Percentiles rank a stretch among this genome's conserved stretches.
Evolutionary conservation across 306 rosid species (phyloP).

Genomic region (Fagus crenata): DNA sequence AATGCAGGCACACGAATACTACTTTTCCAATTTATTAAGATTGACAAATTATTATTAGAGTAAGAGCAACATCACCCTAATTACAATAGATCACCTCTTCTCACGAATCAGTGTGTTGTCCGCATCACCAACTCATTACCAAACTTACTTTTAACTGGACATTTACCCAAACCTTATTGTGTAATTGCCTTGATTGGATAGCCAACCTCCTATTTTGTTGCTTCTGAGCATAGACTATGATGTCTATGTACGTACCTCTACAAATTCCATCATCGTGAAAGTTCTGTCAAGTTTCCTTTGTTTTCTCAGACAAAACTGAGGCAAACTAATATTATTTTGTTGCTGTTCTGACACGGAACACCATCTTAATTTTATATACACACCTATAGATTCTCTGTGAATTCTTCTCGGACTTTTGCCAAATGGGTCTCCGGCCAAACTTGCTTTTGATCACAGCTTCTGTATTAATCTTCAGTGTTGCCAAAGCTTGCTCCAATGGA

Average conservation of each 20-base stretch:
- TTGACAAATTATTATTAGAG: too few species aligned
- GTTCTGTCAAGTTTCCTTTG: constrained; percentile 17
- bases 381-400: background rate
- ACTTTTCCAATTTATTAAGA: too few species aligned
- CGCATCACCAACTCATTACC: background rate
- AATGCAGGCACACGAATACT: too few species aligned
- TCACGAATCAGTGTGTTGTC: too few species aligned
- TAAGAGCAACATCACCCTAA: too few species aligned
- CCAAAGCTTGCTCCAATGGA: constrained; percentile 58
- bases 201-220: background rate
- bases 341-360: background rate
- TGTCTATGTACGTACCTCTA: background rate
- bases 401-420: background rate
- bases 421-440: constrained; percentile 41
- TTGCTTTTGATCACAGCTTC: constrained; percentile 31
- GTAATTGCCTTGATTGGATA: background rate
- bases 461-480: constrained; percentile 20
- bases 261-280: background rate
- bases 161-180: background rate
- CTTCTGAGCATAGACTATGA: background rate
- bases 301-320: constrained; percentile 49
- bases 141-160: background rate
- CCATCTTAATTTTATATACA: background rate
- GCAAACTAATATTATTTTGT: background rate
- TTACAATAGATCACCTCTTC: too few species aligned